phyloP scores from a whole-genome alignment of 805 yeast species.

The Starmera dryadoides region DNA sequence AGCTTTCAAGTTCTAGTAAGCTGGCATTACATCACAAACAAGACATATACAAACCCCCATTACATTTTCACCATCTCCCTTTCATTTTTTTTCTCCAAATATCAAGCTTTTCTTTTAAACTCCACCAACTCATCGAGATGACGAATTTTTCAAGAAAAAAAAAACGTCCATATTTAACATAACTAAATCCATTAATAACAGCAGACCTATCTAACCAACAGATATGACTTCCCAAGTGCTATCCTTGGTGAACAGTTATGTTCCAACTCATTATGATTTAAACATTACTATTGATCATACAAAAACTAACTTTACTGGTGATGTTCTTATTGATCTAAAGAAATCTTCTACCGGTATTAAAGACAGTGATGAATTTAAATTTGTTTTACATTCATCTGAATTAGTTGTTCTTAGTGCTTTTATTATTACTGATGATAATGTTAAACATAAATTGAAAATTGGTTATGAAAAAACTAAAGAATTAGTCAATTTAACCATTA shows the following conservation, averaged over 20 bases:
- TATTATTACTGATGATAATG: constrained; percentile 2
- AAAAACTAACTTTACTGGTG: constrained; percentile 42
- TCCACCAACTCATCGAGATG: too few relatives aligned
- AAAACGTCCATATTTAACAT: too few relatives aligned
- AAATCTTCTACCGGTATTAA: background rate
- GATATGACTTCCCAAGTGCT: too few relatives aligned
- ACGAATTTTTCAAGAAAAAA: too few relatives aligned
- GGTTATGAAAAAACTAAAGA: constrained; percentile 34
- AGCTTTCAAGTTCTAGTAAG: too few relatives aligned
- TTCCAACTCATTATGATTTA: constrained; percentile 30
- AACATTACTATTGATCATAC: constrained; percentile 31
- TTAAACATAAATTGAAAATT: constrained; percentile 24
- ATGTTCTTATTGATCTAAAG: constrained; percentile 21
- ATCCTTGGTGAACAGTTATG: constrained; percentile 16
- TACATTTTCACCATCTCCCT: too few relatives aligned
- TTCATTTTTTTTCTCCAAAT: too few relatives aligned
- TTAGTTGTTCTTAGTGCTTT: constrained; percentile 18
- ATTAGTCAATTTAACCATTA: constrained; percentile 22
- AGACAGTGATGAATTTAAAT: constrained; percentile 12
- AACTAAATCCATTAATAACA: too few relatives aligned
- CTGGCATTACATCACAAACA: too few relatives aligned
- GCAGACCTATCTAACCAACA: too few relatives aligned
- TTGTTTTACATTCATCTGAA: constrained; percentile 28
- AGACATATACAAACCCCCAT: too few relatives aligned
- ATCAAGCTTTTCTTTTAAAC: too few relatives aligned